phyloP scores from a whole-genome alignment of 2,329 filamentous ascomycete genomes.

The Fusarium chlamydosporum region DNA sequence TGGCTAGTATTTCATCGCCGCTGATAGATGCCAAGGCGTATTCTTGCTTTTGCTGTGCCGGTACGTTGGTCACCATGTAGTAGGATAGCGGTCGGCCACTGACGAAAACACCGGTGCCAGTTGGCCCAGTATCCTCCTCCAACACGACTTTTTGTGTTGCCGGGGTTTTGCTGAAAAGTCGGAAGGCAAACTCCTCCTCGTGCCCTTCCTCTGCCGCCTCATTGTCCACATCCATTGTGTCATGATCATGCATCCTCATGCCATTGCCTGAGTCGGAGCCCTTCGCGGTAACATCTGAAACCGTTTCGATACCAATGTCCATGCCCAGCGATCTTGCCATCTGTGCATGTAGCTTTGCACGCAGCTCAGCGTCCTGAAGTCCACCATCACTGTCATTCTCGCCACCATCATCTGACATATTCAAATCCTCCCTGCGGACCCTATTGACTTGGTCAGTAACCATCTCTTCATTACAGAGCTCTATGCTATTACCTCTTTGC shows the following conservation, averaged over 20 bases:
- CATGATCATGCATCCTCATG: conserved; percentile 28
- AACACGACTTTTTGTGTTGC: conserved; percentile 66
- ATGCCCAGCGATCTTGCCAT: conserved; percentile 64
- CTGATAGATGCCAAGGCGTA: conserved; percentile 65
- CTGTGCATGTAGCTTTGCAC: conserved; percentile 63
- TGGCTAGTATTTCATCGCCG: conserved; percentile 64
- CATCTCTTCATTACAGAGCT: not conserved
- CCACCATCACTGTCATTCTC: conserved; percentile 52
- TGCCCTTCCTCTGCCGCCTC: conserved; percentile 42
- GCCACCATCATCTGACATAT: conserved; percentile 54
- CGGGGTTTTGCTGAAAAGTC: conserved; percentile 67
- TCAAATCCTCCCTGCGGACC: conserved; percentile 69
- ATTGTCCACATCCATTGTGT: conserved; percentile 15
- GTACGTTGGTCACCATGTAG: conserved; percentile 62
- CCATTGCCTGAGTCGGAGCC: conserved; percentile 9
- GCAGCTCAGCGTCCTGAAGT: conserved; percentile 57
- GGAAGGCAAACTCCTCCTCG: conserved; percentile 66
- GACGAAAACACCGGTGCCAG: conserved; percentile 56
- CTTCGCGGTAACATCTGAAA: not conserved
- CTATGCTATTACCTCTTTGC: conserved; percentile 52
- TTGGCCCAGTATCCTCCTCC: conserved; percentile 57
- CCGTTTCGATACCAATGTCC: conserved; percentile 41
- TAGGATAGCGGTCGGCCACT: conserved; percentile 60
- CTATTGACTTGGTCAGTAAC: conserved; percentile 53
- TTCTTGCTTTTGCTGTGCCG: conserved; percentile 55